A percentile compares a stretch with the other conserved stretches of the same genome.
Evolutionary conservation across 257 asterid genomes (phyloP).

Genomic region (Plantago ovata): DNA sequence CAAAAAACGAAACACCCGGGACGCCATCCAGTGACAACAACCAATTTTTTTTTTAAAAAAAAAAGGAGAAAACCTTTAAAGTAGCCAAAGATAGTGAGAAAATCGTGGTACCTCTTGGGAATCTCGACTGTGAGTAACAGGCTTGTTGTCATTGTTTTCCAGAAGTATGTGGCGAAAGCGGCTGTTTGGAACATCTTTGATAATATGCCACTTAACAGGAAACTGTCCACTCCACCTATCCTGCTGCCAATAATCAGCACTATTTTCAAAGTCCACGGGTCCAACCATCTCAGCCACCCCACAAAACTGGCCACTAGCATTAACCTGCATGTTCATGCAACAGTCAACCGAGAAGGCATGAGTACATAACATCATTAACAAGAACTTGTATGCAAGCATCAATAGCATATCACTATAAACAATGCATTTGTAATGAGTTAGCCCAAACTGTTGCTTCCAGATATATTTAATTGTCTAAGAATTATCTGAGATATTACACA

Average conservation of each 20-base stretch:
- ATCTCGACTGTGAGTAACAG: constrained; percentile 99
- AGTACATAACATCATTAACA: constrained; percentile 5
- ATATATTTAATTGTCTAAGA: no score
- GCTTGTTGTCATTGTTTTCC: constrained; percentile 96
- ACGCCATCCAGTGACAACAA: no score
- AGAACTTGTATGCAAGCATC: constrained; percentile 8
- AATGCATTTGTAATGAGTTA: no score
- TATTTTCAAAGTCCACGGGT: constrained; percentile 80
- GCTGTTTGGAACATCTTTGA: constrained; percentile 93
- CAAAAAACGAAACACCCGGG: not conserved
- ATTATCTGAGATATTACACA: no score
- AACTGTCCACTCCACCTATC: constrained; percentile 99
- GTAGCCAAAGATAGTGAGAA: constrained; percentile 14
- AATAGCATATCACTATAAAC: no score
- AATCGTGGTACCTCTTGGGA: constrained; percentile 83
- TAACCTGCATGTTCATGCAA: constrained; percentile 54
- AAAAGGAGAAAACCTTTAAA: no score
- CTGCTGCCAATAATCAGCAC: constrained; percentile 99
- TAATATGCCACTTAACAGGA: constrained; percentile 91
- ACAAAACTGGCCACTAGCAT: constrained; percentile 98
- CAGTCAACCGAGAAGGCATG: constrained; percentile 6
- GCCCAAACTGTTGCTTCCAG: no score
- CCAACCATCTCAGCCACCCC: constrained; percentile 99
- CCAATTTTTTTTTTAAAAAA: no score
- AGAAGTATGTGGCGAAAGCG: constrained; percentile 90